Evolutionary conservation across 2,329 filamentous ascomycete genomes (phyloP).

Genomic region (Chrysoporthe austroafricana): DNA sequence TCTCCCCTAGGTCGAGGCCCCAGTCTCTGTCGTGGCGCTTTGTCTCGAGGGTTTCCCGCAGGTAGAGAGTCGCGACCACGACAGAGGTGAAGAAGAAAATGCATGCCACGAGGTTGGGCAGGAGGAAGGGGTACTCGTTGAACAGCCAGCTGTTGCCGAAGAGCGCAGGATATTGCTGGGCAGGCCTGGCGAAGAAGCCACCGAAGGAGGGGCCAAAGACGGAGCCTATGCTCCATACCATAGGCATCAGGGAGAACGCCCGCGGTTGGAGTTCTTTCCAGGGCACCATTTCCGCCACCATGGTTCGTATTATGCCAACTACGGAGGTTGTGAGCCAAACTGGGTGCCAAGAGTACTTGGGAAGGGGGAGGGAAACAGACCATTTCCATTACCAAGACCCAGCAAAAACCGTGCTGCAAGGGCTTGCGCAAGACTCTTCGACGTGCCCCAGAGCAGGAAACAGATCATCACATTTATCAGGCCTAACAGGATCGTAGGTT

Average conservation of each 20-base stretch:
- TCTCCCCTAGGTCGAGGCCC: conserved; percentile 73
- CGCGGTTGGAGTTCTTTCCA: conserved; percentile 83
- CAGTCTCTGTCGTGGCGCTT: conserved; percentile 72
- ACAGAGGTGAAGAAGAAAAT: conserved; percentile 80
- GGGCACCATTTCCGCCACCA: conserved; percentile 91
- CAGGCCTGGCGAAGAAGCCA: conserved; percentile 82
- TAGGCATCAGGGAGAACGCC: conserved; percentile 91
- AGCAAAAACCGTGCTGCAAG: conserved; percentile 77
- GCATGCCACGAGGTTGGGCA: conserved; percentile 82
- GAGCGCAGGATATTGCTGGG: conserved; percentile 70
- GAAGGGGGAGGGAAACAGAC: conserved; percentile 39
- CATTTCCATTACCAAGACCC: conserved; percentile 85
- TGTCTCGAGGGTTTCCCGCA: conserved; percentile 81
- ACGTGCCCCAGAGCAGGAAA: conserved; percentile 83
- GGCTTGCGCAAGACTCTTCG: conserved; percentile 77
- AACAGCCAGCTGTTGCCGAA: conserved; percentile 73
- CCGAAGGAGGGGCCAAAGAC: conserved; percentile 89
- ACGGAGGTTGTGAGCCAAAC: conserved; percentile 5
- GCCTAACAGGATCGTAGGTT: conserved; percentile 76
- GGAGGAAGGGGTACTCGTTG: conserved; percentile 75
- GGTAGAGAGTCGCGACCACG: conserved; percentile 73
- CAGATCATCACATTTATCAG: conserved; percentile 79
- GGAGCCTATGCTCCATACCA: conserved; percentile 84
- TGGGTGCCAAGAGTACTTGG: conserved; percentile 20
- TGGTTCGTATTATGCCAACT: conserved; percentile 90